A percentile compares a stretch with the other conserved stretches of the same genome.
Evolutionary conservation across 371 early-diverging fungal species (phyloP).

Genomic region (Gilbertella persicaria): DNA sequence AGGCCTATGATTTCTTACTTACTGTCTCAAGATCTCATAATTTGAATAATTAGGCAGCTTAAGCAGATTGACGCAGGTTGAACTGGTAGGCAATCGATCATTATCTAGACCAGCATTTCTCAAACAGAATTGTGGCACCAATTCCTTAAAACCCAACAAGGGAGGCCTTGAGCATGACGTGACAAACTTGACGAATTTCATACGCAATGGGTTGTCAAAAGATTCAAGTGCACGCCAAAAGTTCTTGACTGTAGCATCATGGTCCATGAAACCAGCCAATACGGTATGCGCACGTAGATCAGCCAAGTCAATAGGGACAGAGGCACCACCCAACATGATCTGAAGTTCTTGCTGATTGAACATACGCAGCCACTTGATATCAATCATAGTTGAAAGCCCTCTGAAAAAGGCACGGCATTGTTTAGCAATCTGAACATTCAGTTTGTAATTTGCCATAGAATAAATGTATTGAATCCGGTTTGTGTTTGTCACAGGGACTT

Average conservation of each 20-base stretch:
- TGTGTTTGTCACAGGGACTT: constrained; percentile 77
- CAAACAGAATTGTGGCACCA: constrained; percentile 79
- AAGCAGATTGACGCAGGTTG: constrained; percentile 94
- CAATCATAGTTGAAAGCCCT: constrained; percentile 81
- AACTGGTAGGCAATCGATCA: constrained; percentile 76
- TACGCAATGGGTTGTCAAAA: constrained; percentile 66
- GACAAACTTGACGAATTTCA: constrained; percentile 83
- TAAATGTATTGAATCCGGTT: constrained; percentile 87
- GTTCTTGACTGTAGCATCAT: constrained; percentile 70
- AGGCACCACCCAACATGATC: constrained; percentile 84
- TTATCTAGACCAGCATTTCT: constrained; percentile 66
- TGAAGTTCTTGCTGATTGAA: constrained; percentile 88
- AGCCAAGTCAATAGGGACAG: constrained; percentile 71
- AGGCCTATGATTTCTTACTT: constrained; percentile 16
- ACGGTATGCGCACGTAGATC: constrained; percentile 80
- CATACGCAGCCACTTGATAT: constrained; percentile 79
- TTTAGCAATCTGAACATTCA: constrained; percentile 77
- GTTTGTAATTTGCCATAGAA: constrained; percentile 76
- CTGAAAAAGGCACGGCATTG: constrained; percentile 84
- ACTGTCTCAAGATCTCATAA: constrained; percentile 56
- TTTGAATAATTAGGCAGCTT: constrained; percentile 85
- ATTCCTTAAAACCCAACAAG: constrained; percentile 84
- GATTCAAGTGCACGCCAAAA: constrained; percentile 84
- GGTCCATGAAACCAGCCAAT: constrained; percentile 77
- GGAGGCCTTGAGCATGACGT: constrained; percentile 94